These are phyloP conservation scores for Acmispon strigosus DNA, from an alignment of 306 rosid species.

Conservation along the genomic window DNA sequence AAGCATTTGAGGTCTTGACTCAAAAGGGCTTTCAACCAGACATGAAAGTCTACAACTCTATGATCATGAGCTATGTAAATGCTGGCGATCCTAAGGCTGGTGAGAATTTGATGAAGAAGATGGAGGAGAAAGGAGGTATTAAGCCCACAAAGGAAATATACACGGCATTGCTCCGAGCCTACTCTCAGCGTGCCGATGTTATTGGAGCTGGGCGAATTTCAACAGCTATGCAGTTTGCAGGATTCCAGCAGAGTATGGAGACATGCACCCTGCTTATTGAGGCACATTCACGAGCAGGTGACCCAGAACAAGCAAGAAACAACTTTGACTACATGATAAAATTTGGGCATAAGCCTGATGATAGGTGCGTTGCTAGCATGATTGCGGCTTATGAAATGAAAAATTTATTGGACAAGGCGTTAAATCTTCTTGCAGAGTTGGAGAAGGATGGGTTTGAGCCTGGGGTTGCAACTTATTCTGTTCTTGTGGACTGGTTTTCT, in stretches of 20 bases:
- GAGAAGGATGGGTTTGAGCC: slow-evolving; percentile 76
- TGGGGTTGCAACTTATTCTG: slow-evolving; percentile 70
- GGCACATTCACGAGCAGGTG: slow-evolving; percentile 38
- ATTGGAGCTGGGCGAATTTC: slow-evolving; percentile 43
- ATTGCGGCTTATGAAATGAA: slow-evolving; percentile 59
- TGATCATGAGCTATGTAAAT: slow-evolving; percentile 68
- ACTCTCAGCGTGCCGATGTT: slow-evolving; percentile 40
- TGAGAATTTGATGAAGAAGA: slow-evolving; percentile 48
- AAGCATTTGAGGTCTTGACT: slow-evolving; percentile 57
- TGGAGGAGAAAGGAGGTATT: slow-evolving; percentile 57
- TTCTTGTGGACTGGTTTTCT: slow-evolving; percentile 83
- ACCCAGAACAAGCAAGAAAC: slow-evolving; percentile 52
- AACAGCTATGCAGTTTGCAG: slow-evolving; percentile 54
- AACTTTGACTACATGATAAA: slow-evolving; percentile 57
- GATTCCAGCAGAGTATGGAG: slow-evolving; percentile 44
- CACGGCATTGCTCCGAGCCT: slow-evolving; percentile 60
- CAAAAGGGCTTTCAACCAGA: slow-evolving; percentile 71
- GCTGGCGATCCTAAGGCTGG: slow-evolving; percentile 48
- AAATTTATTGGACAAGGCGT: slow-evolving; percentile 63
- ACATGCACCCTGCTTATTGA: slow-evolving; percentile 61
- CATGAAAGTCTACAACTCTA: slow-evolving; percentile 43
- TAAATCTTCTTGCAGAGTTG: slow-evolving; percentile 55
- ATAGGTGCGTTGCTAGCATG: slow-evolving; percentile 76
- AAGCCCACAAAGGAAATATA: slow-evolving; percentile 54
- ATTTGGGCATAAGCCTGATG: slow-evolving; percentile 65